phyloP scores from a whole-genome alignment of 805 yeast genomes.

The Yamadazyma endophytica region DNA sequence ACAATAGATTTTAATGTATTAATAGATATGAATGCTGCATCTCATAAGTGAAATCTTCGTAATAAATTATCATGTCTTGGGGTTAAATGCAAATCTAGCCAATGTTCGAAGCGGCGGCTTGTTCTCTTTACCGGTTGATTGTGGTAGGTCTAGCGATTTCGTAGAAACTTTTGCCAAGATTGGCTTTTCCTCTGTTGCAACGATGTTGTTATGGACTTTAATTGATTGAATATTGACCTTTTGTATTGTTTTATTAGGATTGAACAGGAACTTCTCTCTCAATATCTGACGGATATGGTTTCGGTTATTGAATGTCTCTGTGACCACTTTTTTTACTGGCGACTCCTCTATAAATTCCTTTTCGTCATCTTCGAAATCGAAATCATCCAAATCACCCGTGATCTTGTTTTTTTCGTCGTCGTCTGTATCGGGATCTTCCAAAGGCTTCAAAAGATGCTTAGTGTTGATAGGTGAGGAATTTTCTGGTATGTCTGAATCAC shows the following conservation, averaged over 20 bases:
- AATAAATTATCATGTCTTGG: constrained; percentile 1
- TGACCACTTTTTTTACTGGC: constrained; percentile 22
- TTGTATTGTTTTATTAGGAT: constrained; percentile 7
- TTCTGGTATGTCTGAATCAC: constrained; percentile 33
- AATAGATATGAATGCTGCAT: constrained; percentile 1
- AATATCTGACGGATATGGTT: constrained; percentile 8
- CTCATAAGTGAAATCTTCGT: too few species aligned
- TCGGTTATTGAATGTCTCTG: constrained; percentile 3
- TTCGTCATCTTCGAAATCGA: too few species aligned
- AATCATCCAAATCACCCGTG: constrained; percentile 14
- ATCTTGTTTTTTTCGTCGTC: constrained; percentile 7
- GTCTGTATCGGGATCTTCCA: neutral
- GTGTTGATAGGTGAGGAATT: constrained; percentile 26
- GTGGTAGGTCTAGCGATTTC: neutral
- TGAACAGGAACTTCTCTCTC: constrained; percentile 19
- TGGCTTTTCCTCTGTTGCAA: neutral
- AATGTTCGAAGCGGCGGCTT: constrained; percentile 4
- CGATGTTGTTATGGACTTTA: neutral
- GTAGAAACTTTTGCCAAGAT: neutral
- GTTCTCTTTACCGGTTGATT: too few species aligned
- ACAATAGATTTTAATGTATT: neutral
- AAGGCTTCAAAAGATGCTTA: too few species aligned
- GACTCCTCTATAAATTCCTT: constrained; percentile 30
- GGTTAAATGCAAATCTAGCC: constrained; percentile 13
- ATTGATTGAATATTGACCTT: neutral